These are phyloP conservation scores for Trichoderma guizhouense DNA, from an alignment of 2,329 filamentous ascomycete species.

Conservation along the genomic window DNA sequence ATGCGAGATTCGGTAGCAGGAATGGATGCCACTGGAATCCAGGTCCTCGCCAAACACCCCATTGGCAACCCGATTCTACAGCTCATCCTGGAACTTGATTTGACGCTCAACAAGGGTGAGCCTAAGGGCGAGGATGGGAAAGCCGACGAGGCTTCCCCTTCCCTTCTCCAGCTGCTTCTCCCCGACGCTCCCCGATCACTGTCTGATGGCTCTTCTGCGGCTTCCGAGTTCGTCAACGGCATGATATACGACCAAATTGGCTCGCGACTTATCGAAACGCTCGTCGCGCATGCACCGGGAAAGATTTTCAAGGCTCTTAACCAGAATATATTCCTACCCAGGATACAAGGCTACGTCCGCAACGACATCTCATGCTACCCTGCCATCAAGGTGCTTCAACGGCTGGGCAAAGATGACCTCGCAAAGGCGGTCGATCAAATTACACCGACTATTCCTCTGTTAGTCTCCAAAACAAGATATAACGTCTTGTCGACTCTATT, in stretches of 20 bases:
- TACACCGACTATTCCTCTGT: constrained; percentile 64
- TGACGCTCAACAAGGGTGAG: constrained; percentile 65
- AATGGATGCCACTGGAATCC: constrained; percentile 75
- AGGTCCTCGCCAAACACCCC: constrained; percentile 81
- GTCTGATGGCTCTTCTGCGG: constrained; percentile 67
- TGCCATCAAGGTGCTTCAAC: constrained; percentile 75
- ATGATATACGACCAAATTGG: constrained; percentile 89
- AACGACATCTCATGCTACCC: constrained; percentile 92
- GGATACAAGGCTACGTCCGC: constrained; percentile 75
- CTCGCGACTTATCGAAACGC: constrained; percentile 82
- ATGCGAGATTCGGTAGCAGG: constrained; percentile 71
- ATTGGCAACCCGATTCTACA: constrained; percentile 93
- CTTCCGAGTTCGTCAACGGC: constrained; percentile 74
- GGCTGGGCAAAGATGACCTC: constrained; percentile 83
- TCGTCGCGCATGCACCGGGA: constrained; percentile 75
- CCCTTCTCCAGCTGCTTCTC: constrained; percentile 72
- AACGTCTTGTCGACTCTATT: constrained; percentile 78
- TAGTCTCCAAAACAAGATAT: constrained; percentile 73
- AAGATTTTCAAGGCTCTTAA: constrained; percentile 90
- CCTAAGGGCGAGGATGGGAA: constrained; percentile 51
- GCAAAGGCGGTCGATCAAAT: constrained; percentile 69
- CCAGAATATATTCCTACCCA: constrained; percentile 71
- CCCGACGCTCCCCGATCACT: constrained; percentile 72
- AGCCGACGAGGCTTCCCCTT: constrained; percentile 34
- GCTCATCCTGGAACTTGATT: constrained; percentile 80